Evolutionary conservation across 2,329 filamentous ascomycete species (phyloP), one percentile per base, ranked within the genome.

Genomic region (Nothopassalora personata): DNA sequence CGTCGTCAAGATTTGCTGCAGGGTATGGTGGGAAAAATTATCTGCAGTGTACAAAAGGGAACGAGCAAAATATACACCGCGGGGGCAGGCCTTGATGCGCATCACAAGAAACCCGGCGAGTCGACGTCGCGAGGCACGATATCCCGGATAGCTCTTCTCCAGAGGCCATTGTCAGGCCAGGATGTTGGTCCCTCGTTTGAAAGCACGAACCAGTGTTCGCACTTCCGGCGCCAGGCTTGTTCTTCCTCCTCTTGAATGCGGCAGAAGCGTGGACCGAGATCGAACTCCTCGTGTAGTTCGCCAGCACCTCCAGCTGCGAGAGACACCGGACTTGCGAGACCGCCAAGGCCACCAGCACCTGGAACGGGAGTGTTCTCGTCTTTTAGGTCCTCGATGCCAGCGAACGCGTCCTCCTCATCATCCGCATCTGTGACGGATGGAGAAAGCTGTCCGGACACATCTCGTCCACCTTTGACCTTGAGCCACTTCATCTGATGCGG

Each of bases 401-500:
- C 93, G 75, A 97, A 97, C 6, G 93, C 89, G 72, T 97, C 92
- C 60, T 96, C 92, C 48, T 95, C 90, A 53, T 95, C 90, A 15
- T 95, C 90, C 49, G 93, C 89, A 15, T 89, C 76, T 23, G 86
- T 88, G 58, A 90, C 84, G 60, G 78, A 75, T 4, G 80, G 76
- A 8, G 75, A 72, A 10, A 72, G 59, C 9, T 71, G 71, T 31
- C 73, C 72, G 19, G 65, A 68, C 60, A 72, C 60, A 68, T 74
- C 65, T 66, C 73, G 60, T 54, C 62, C 79, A 18, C 66, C 66
- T 58, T 72, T 71, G 30, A 70, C 64, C 74, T 96, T 97, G 58
- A 97, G 82, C 94, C 94, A 99, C 73, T 91, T 95, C 93, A 99
- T 97, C 67, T 90, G 90, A 63, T 91, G 87, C 3, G 94, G 94